A percentile compares a stretch with the other conserved stretches of the same genome.
These are phyloP conservation scores for Kwoniella heveanensis DNA, from an alignment of 768 basidiomycete species.

Conservation along the genomic window DNA sequence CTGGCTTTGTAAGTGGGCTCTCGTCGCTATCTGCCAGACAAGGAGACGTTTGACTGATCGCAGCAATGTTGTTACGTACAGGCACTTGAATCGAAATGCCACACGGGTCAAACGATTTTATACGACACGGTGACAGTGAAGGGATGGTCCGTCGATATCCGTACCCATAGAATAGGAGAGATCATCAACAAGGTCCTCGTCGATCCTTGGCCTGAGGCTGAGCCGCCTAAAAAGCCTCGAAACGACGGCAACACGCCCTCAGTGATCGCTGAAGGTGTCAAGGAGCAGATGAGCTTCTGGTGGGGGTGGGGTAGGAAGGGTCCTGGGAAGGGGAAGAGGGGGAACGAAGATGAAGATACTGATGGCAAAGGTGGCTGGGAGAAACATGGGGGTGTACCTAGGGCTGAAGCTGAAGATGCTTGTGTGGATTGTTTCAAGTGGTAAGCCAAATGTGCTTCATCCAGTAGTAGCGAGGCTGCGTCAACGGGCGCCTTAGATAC, in stretches of 20 bases:
- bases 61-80: slow-evolving; percentile 17
- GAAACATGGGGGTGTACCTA: slow-evolving; percentile 52
- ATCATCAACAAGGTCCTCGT: slow-evolving; percentile 72
- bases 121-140: slow-evolving; percentile 84
- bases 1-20: slow-evolving; percentile 65
- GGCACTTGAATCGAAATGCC: slow-evolving; percentile 64
- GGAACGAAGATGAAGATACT: slow-evolving; percentile 36
- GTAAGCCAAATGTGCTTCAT: too few species aligned
- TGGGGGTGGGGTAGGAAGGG: slow-evolving; percentile 54
- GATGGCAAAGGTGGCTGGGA: slow-evolving; percentile 43
- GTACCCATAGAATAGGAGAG: slow-evolving; percentile 71
- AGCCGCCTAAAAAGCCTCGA: slow-evolving; percentile 18
- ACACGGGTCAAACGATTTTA: slow-evolving; percentile 75
- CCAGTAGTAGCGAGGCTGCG: too few species aligned
- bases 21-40: neutral
- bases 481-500: too few species aligned
- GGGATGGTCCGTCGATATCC: slow-evolving; percentile 75
- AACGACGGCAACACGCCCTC: neutral
- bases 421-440: slow-evolving; percentile 56
- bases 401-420: slow-evolving; percentile 46
- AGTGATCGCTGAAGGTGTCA: neutral
- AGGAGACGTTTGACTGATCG: neutral
- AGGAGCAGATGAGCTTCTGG: slow-evolving; percentile 11
- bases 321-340: slow-evolving; percentile 35
- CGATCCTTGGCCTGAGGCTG: slow-evolving; percentile 65